Conservation (phyloP, 1,284 basidiomycete species). For the Hemileia vastatrix region DNA sequence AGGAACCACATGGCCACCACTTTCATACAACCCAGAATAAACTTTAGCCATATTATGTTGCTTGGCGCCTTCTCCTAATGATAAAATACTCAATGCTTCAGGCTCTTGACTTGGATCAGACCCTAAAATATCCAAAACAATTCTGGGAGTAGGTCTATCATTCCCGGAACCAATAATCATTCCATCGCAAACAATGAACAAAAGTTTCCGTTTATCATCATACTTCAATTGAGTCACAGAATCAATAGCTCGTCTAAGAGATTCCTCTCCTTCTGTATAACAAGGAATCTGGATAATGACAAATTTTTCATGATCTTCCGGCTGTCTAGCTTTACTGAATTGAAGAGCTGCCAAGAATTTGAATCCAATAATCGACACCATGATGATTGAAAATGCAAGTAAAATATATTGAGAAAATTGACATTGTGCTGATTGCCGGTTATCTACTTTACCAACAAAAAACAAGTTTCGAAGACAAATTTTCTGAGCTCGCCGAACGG, state of each 20-base stretch:
- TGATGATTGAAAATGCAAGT: slow-evolving; percentile 75
- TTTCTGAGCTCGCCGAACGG: slow-evolving; percentile 66
- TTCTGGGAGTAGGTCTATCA: slow-evolving; percentile 69
- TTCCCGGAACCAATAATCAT: slow-evolving; percentile 97
- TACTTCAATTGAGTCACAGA: slow-evolving; percentile 89
- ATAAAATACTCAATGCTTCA: slow-evolving; percentile 85
- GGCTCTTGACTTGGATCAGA: slow-evolving; percentile 86
- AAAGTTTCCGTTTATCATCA: slow-evolving; percentile 92
- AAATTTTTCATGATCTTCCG: slow-evolving; percentile 96
- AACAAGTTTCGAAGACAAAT: slow-evolving; percentile 87
- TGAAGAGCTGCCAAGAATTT: slow-evolving; percentile 94
- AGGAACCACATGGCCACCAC: slow-evolving; percentile 86
- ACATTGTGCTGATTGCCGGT: slow-evolving; percentile 81
- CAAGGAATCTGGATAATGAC: slow-evolving; percentile 97
- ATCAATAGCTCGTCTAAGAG: slow-evolving; percentile 81
- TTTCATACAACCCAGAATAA: slow-evolving; percentile 92
- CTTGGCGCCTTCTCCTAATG: slow-evolving; percentile 84
- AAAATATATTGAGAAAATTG: slow-evolving; percentile 85
- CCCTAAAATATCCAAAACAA: slow-evolving; percentile 92
- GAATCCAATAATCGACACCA: slow-evolving; percentile 94
- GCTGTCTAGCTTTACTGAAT: slow-evolving; percentile 68
- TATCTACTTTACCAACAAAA: slow-evolving; percentile 81
- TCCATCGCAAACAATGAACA: slow-evolving; percentile 93
- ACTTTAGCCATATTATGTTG: slow-evolving; percentile 99
- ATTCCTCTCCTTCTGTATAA: slow-evolving; percentile 89